These are phyloP conservation scores for Ustilago esculenta DNA, from an alignment of 1,284 basidiomycete genomes.

Conservation along the genomic window DNA sequence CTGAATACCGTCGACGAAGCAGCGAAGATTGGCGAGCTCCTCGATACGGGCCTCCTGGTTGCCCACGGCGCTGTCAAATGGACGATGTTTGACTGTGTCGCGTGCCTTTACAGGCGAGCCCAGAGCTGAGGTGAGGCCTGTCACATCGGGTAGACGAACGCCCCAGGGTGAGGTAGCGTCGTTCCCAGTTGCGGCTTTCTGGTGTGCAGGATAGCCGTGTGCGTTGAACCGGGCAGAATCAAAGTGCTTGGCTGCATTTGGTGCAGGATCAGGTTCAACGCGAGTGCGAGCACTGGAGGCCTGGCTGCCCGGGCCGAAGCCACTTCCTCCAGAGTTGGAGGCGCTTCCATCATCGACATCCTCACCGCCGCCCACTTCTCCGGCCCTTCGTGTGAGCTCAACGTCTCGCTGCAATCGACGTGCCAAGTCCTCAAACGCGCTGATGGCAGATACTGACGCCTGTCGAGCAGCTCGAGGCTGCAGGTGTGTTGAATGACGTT, in stretches of 20 bases:
- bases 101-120: slow-evolving; percentile 47
- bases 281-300: slow-evolving; percentile 44
- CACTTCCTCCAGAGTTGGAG: slow-evolving; percentile 48
- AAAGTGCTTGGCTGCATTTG: slow-evolving; percentile 9
- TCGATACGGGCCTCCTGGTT: slow-evolving; percentile 40
- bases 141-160: slow-evolving; percentile 48
- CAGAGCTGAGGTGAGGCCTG: slow-evolving; percentile 50
- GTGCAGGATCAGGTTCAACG: slow-evolving; percentile 17
- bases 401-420: slow-evolving; percentile 43
- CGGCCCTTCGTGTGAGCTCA: slow-evolving; percentile 23
- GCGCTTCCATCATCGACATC: slow-evolving; percentile 32
- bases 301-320: slow-evolving; percentile 50
- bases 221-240: slow-evolving; percentile 27
- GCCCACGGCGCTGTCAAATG: slow-evolving; percentile 37
- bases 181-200: slow-evolving; percentile 6
- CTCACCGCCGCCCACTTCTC: slow-evolving; percentile 14
- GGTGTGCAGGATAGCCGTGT: slow-evolving; percentile 33
- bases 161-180: slow-evolving; percentile 28
- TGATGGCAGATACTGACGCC: slow-evolving; percentile 17
- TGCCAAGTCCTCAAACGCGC: slow-evolving; percentile 42
- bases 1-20: slow-evolving; percentile 51
- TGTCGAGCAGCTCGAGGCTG: slow-evolving; percentile 23
- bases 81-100: slow-evolving; percentile 39
- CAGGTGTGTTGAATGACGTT: slow-evolving; percentile 12
- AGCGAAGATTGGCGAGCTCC: slow-evolving; percentile 44